These are phyloP conservation scores for Grosmannia serpens DNA, from an alignment of 2,329 filamentous ascomycete genomes.

Conservation along the genomic window DNA sequence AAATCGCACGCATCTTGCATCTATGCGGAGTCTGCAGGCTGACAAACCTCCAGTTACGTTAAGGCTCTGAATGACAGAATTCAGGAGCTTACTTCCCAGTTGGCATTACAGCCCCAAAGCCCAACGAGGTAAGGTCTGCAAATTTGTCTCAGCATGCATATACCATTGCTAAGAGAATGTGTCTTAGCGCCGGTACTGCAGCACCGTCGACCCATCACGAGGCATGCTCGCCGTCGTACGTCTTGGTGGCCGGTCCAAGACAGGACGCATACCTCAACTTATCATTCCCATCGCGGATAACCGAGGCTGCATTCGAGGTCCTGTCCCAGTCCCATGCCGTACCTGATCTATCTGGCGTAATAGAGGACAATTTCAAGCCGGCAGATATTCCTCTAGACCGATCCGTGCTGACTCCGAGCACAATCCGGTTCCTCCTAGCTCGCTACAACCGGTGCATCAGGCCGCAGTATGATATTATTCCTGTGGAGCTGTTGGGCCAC, in stretches of 20 bases:
- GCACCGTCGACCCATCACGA: background rate
- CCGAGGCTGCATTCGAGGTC: background rate
- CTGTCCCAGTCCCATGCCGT: background rate
- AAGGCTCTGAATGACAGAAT: background rate
- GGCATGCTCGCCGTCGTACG: background rate
- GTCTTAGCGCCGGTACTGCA: background rate
- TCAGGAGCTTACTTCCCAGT: conserved; percentile 1
- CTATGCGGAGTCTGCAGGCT: background rate
- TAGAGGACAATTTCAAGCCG: background rate
- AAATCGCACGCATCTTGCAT: background rate
- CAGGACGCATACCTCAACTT: conserved; percentile 1
- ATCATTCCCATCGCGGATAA: background rate
- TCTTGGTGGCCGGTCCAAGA: background rate
- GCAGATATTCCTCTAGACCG: background rate
- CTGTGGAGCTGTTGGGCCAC: background rate
- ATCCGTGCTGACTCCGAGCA: background rate
- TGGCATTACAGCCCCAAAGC: background rate
- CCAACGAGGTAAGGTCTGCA: background rate
- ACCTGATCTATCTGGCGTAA: background rate
- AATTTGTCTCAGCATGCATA: background rate
- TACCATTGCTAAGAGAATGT: background rate
- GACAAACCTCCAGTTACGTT: background rate
- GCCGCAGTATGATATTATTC: conserved; percentile 1
- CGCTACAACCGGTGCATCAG: conserved; percentile 1
- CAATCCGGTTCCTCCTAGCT: background rate